Percentiles rank a stretch among this genome's conserved stretches.
These are phyloP conservation scores for Schizosaccharomyces cryophilus DNA, from an alignment of 805 yeast genomes.

Conservation along the genomic window DNA sequence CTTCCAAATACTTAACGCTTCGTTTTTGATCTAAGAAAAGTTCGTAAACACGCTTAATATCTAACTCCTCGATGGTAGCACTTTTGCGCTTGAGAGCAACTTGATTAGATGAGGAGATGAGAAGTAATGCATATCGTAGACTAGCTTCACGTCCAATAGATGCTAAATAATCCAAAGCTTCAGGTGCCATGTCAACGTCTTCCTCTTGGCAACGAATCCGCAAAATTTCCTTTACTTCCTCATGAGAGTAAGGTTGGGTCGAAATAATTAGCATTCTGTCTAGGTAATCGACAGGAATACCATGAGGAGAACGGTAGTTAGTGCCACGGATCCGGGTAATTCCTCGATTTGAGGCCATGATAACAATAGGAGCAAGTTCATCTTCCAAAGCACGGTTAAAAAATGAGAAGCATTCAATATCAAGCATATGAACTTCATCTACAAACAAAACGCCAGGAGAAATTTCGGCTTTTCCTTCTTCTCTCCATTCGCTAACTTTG, in stretches of 20 bases:
- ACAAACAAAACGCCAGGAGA: constrained; percentile 93
- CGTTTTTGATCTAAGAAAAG: constrained; percentile 74
- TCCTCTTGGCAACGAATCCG: constrained; percentile 83
- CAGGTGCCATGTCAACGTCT: constrained; percentile 60
- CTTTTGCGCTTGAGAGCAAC: constrained; percentile 57
- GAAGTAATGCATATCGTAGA: constrained; percentile 74
- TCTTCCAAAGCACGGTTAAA: constrained; percentile 90
- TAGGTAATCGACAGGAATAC: constrained; percentile 82
- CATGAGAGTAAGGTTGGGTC: constrained; percentile 50
- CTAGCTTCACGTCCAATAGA: constrained; percentile 77
- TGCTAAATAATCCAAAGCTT: constrained; percentile 68
- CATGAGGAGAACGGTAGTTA: constrained; percentile 82
- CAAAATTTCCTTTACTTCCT: constrained; percentile 67
- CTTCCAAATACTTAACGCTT: constrained; percentile 65
- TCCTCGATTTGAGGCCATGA: constrained; percentile 96
- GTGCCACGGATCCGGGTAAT: constrained; percentile 85
- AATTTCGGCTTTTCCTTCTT: constrained; percentile 91
- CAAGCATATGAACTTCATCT: constrained; percentile 96
- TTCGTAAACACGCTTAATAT: constrained; percentile 66
- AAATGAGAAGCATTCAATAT: constrained; percentile 85
- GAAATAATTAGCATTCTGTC: constrained; percentile 86
- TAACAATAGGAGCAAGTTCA: constrained; percentile 86
- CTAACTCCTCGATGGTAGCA: constrained; percentile 38
- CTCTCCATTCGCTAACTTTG: constrained; percentile 94
- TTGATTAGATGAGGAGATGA: constrained; percentile 73